Evolutionary conservation across 345 rosid genomes (phyloP).

Genomic region (Camelina sativa): DNA sequence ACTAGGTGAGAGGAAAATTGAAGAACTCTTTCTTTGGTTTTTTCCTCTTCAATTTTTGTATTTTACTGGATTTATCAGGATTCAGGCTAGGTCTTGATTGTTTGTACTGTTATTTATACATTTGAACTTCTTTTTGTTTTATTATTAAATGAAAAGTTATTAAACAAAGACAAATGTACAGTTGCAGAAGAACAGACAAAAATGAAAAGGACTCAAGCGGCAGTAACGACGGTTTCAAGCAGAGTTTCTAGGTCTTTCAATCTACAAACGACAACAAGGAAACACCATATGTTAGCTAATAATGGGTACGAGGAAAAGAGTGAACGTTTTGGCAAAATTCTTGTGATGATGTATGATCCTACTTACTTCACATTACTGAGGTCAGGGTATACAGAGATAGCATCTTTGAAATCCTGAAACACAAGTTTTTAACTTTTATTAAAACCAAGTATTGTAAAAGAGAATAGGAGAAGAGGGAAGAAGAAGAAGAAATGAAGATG

Average conservation of each 20-base stretch:
- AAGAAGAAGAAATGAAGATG: conserved; percentile 7
- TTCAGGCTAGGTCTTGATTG: conserved; percentile 39
- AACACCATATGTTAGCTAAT: background rate
- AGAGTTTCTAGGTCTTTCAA: conserved; percentile 40
- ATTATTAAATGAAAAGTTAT: background rate
- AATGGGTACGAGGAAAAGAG: background rate
- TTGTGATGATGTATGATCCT: background rate
- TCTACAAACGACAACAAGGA: conserved; percentile 12
- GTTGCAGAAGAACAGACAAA: conserved; percentile 1
- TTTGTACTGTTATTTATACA: conserved; percentile 28
- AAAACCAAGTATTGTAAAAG: conserved; percentile 12
- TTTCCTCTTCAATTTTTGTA: conserved; percentile 33
- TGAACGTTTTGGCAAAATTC: background rate
- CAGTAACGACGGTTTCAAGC: conserved; percentile 35
- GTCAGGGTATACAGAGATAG: conserved; percentile 80
- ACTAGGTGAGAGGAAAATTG: conserved; percentile 18
- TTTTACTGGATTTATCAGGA: conserved; percentile 31
- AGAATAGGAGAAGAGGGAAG: background rate
- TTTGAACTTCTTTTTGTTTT: background rate
- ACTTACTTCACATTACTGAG: conserved; percentile 71
- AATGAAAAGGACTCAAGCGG: conserved; percentile 29
- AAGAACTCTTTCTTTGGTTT: conserved; percentile 14
- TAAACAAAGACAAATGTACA: conserved; percentile 12
- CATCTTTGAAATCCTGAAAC: conserved; percentile 79
- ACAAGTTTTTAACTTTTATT: background rate